Evolutionary conservation across 192 early-diverging fungal genomes (phyloP), one percentile per base, ranked within the genome.

Genomic region (Diversispora epigaea): DNA sequence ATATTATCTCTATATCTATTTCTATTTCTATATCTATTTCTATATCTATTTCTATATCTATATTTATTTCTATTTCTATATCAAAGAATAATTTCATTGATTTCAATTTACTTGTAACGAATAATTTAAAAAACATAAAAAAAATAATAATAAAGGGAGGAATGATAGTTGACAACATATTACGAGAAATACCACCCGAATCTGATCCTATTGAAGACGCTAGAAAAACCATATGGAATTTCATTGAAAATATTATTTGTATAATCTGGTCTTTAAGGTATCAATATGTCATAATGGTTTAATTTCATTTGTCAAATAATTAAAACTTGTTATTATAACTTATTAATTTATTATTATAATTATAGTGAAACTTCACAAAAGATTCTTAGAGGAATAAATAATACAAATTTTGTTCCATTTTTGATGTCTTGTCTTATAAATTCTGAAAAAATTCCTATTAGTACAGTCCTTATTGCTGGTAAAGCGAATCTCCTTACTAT

Each of bases 301-400:
- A 0, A 17, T 11, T 19, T 69, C 4, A 19, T 11, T 19, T 47
- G 21, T 56, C 46, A 44, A n/a, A 4, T 15, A 19, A n/a, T n/a
- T n/a, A n/a, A n/a, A n/a, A n/a, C n/a, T n/a, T n/a, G n/a, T n/a
- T n/a, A n/a, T n/a, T n/a, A 61, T 67, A 6, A 14, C 10, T 15
- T 52, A 39, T 32, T 21, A n/a, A 52, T 21, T 54, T 70, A 54
- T 41, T 41, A 17, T 17, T 17, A 9, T 41, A 40, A 40, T 22
- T 60, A 11, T 19, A 89, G 91, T 70, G 94, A 96, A 63, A 86
- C 86, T 25, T 92, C 89, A 15, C 89, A 92, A 7, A 82, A 85
- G 21, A 85, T 85, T 19, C 79, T 96, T 21, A 84, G 86, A 72
- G 76, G 84, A 19, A 84, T 95, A 70, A 93, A 93, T 79, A 83